Percentiles rank a stretch among this genome's conserved stretches.
These are phyloP conservation scores for Torulaspora delbrueckii DNA, from an alignment of 805 yeast genomes.

Conservation along the genomic window DNA sequence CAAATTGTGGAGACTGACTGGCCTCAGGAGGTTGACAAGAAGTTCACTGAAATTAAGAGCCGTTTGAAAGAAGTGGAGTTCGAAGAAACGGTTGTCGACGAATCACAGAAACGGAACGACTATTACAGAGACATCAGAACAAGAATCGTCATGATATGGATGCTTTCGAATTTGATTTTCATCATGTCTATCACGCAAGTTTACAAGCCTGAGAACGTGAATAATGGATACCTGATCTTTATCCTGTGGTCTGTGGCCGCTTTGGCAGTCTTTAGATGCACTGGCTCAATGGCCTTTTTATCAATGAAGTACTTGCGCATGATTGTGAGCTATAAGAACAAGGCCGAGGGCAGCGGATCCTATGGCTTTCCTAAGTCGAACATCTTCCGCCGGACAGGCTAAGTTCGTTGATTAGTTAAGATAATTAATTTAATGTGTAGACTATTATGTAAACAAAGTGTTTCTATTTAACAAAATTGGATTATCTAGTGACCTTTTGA, in stretches of 20 bases:
- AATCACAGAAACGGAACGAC: conserved; percentile 51
- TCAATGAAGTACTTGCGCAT: conserved; percentile 38
- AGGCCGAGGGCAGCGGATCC: conserved; percentile 37
- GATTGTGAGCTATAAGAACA: conserved; percentile 39
- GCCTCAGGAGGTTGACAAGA: conserved; percentile 39
- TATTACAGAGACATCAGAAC: conserved; percentile 94
- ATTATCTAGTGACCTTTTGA: conserved; percentile 14
- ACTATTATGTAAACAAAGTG: background rate
- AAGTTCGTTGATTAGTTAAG: background rate
- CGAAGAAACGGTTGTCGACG: conserved; percentile 28
- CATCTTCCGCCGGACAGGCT: conserved; percentile 15
- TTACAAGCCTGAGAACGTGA: conserved; percentile 57
- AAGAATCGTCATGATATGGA: conserved; percentile 92
- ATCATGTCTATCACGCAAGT: conserved; percentile 87
- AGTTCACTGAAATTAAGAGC: conserved; percentile 35
- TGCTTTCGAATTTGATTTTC: conserved; percentile 72
- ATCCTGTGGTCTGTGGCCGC: conserved; percentile 91
- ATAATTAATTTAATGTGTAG: background rate
- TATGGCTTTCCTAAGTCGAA: conserved; percentile 17
- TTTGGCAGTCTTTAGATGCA: conserved; percentile 73
- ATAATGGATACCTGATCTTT: conserved; percentile 73
- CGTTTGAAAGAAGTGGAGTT: conserved; percentile 36
- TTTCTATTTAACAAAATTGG: background rate
- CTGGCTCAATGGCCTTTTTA: conserved; percentile 74
- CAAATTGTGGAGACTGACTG: conserved; percentile 63